Conservation (phyloP, 2,329 filamentous ascomycete genomes). For the Penicillium olsonii region DNA sequence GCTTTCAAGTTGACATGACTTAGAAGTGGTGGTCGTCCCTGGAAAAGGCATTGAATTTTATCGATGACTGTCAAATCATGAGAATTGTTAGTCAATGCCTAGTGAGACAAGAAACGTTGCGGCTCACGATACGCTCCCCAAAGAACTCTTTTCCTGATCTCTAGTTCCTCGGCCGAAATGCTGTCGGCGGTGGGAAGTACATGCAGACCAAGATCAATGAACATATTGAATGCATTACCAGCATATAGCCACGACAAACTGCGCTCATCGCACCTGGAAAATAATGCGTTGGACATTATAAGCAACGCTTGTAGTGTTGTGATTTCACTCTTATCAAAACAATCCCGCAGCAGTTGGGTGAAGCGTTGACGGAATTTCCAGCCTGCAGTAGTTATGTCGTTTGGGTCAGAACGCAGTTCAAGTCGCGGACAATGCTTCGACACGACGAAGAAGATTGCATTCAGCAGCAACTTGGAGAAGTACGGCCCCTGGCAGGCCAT, state of each 20-base stretch:
- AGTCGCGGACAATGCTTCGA: constrained; percentile 51
- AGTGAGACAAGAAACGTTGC: background rate
- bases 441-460: constrained; percentile 52
- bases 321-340: constrained; percentile 52
- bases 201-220: constrained; percentile 55
- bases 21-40: constrained; percentile 51
- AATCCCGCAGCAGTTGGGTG: constrained; percentile 49
- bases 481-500: constrained; percentile 54
- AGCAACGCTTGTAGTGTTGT: constrained; percentile 58
- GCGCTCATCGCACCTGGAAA: constrained; percentile 54
- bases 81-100: background rate
- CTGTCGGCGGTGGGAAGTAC: constrained; percentile 39
- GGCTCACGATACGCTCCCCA: constrained; percentile 46
- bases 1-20: constrained; percentile 51
- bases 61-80: constrained; percentile 35
- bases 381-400: constrained; percentile 52
- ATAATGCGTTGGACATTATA: constrained; percentile 54
- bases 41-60: constrained; percentile 58
- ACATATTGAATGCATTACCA: constrained; percentile 55
- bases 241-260: constrained; percentile 57
- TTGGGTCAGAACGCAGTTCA: constrained; percentile 49
- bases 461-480: constrained; percentile 55
- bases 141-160: constrained; percentile 48
- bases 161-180: constrained; percentile 50
- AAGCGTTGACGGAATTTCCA: constrained; percentile 53